Evolutionary conservation across 768 basidiomycete species (phyloP), one percentile per base, ranked within the genome.

Genomic region (Auricularia sp.): DNA sequence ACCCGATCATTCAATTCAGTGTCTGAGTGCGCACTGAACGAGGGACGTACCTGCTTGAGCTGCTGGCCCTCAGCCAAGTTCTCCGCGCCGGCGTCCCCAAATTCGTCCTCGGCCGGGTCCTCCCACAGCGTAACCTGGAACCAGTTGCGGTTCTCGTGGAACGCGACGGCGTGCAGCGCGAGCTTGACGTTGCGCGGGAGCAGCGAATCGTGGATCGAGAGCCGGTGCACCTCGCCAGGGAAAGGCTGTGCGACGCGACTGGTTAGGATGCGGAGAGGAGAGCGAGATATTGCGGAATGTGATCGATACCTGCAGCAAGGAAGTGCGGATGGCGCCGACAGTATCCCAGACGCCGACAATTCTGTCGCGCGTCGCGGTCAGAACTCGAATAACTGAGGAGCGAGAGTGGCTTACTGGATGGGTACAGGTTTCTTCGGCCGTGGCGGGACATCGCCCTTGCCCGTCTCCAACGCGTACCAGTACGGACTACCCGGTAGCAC

Each of bases 111-210:
- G 10, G 62, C 16, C 0, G 65, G 64, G 39, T 59, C 56, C 18
- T 59, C 61, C 68, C 70, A 71, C 11, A 72, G 61, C 1, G 68
- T 67, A 3, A 70, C 69, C 16, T 65, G 39, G 66, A 71, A 75
- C 39, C 66, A 66, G 23, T 68, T 36, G 4, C 73, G 65, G 53
- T 67, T 66, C 54, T 74, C 74, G 18, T 73, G 65, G 14, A 74
- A 36, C 2, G 72, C 65, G 23, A 75, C 21, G 6, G 70, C 72
- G 61, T 75, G 74, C n/a, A 71, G 64, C 1, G 70, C 71, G 16
- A 60, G 36, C 8, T 68, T 65, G 33, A 74, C 64, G 8, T 62
- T 65, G 4, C 65, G 59, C 33, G 69, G 67, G 56, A 73, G 64
- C 12, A 33, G 56, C 29, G 29, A 21, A 4, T 59, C 56, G 56